These are phyloP conservation scores for Erigeron canadensis DNA, from an alignment of 129 eudicot species.

Conservation along the genomic window DNA sequence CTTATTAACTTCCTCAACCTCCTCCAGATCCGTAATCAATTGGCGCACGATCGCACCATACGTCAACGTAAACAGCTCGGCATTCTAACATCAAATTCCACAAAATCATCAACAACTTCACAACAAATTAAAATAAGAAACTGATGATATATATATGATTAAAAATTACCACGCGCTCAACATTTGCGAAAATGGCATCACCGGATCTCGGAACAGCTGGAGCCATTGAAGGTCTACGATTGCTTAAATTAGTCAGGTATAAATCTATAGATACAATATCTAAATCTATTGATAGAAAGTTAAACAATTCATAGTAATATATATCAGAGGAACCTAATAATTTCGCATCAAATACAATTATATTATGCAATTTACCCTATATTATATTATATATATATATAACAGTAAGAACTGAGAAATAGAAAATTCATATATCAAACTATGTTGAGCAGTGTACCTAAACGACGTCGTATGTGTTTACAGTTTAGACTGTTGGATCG, in stretches of 20 bases:
- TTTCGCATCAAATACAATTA: neutral
- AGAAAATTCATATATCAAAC: too few relatives aligned
- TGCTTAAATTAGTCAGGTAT: neutral
- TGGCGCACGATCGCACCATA: conserved; percentile 96
- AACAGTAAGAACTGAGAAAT: too few relatives aligned
- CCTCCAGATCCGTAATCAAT: conserved; percentile 92
- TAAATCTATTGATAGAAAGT: neutral
- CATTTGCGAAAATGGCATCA: conserved; percentile 86
- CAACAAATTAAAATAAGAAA: neutral
- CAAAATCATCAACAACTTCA: conserved; percentile 17
- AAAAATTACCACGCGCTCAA: conserved; percentile 71
- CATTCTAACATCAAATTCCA: conserved; percentile 49
- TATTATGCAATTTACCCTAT: too few relatives aligned
- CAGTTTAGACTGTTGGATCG: too few relatives aligned
- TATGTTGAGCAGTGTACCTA: too few relatives aligned
- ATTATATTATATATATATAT: too few relatives aligned
- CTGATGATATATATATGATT: neutral
- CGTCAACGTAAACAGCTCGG: conserved; percentile 86
- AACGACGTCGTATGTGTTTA: too few relatives aligned
- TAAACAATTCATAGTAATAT: neutral
- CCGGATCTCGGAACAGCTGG: conserved; percentile 83
- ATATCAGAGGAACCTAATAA: neutral
- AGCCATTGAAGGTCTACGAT: conserved; percentile 42
- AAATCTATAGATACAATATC: neutral
- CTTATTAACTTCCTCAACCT: conserved; percentile 94